Evolutionary conservation across 371 early-diverging fungal species (phyloP), one percentile per base, ranked within the genome.

Genomic region (Mortierella sp.): DNA sequence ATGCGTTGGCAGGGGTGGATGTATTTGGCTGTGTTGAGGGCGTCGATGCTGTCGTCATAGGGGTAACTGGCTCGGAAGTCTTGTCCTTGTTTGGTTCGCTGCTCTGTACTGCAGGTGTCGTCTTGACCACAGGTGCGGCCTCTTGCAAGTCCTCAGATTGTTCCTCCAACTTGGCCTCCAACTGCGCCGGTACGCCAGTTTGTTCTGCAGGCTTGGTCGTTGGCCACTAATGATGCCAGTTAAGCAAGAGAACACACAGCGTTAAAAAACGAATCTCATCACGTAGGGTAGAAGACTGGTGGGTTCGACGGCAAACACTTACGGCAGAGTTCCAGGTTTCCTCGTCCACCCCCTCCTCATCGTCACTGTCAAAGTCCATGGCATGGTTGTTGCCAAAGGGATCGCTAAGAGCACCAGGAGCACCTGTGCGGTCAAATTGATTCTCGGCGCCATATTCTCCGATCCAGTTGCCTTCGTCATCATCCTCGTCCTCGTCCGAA

Each of bases 401-500:
- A 66, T 74, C 79, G 39, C 37, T 68, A 5, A 66, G 43, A 24
- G 44, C 67, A 13, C 65, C 76, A 29, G 69, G 44, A 5, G 72
- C 70, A 2, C 73, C 65, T 26, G 68, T 65, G 55, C 64, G 79
- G 16, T 81, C 79, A 52, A 84, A 85, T 16, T 70, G 75, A 55
- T 61, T 78, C 13, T 80, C 76, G 3, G 64, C 78, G 9, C 76
- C 85, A 40, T 77, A 78, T 39, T 80, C 79, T 5, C 76, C 78
- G 29, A 79, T 77, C 87, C 87, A 86, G 40, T 76, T 79, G 39
- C 80, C 90, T 31, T 91, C 92, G 4, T 92, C 92, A 11, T 87
- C 89, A 55, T 90, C 91, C 10, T 92, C 91, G 8, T 88, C 50
- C 85, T 91, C 64, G 89, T 85, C 74, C 37, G 88, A 85, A 67